Conservation (phyloP, 225 moss, liverwort and hornwort species). For the Anthoceros angustus region DNA sequence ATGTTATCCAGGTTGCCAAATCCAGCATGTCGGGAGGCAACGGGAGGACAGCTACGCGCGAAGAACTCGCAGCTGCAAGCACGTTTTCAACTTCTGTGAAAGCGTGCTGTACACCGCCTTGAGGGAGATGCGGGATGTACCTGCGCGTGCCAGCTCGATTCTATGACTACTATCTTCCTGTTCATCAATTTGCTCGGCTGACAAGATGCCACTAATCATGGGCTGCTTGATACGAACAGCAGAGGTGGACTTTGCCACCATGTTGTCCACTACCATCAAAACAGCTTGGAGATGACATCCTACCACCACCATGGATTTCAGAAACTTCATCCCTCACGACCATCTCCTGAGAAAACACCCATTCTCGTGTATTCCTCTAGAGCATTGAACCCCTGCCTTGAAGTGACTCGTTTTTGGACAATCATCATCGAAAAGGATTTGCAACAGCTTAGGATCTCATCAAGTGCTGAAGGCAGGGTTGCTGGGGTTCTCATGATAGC, state of each 20-base stretch:
- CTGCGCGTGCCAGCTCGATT: not conserved
- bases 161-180: not conserved
- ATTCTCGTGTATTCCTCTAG: slow-evolving; percentile 15
- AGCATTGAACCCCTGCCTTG: slow-evolving; percentile 30
- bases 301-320: slow-evolving; percentile 29
- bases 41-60: no score
- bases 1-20: no score
- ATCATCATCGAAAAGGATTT: slow-evolving; percentile 11
- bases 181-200: not conserved
- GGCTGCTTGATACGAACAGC: not conserved
- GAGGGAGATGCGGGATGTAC: no score
- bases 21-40: no score
- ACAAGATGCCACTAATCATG: not conserved
- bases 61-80: no score
- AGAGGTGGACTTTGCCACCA: slow-evolving; percentile 6
- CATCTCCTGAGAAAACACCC: slow-evolving; percentile 12
- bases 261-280: slow-evolving; percentile 20
- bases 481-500: slow-evolving; percentile 8
- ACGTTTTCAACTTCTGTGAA: no score
- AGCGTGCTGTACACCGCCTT: no score
- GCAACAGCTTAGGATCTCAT: slow-evolving; percentile 14
- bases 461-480: slow-evolving; percentile 10
- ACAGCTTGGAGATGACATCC: slow-evolving; percentile 37
- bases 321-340: slow-evolving; percentile 25
- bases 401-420: slow-evolving; percentile 16